Conservation (phyloP, 257 asterid species). For the Salvia hispanica region DNA sequence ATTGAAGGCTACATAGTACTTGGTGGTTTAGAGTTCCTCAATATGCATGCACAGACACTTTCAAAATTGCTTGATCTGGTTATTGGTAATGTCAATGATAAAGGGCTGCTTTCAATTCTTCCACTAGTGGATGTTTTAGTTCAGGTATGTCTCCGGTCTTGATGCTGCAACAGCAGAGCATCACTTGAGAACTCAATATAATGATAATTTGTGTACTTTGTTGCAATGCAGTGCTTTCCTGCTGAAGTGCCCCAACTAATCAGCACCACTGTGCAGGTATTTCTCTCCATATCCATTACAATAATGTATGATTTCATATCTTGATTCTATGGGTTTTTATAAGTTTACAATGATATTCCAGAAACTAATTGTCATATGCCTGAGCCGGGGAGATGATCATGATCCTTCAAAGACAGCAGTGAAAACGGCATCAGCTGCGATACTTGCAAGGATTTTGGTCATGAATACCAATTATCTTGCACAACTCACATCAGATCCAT, state of each 20-base stretch:
- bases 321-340: background rate
- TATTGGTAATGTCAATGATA: slow-evolving; percentile 83
- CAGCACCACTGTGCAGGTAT: slow-evolving; percentile 78
- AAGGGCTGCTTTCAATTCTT: slow-evolving; percentile 79
- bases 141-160: slow-evolving; percentile 63
- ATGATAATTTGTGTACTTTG: slow-evolving; percentile 32
- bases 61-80: slow-evolving; percentile 87
- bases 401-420: slow-evolving; percentile 85
- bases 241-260: slow-evolving; percentile 80
- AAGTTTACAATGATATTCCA: slow-evolving; percentile 34
- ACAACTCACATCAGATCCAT: slow-evolving; percentile 79
- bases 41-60: slow-evolving; percentile 70
- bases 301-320: background rate
- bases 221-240: slow-evolving; percentile 78
- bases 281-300: slow-evolving; percentile 17
- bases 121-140: slow-evolving; percentile 84
- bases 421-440: slow-evolving; percentile 80
- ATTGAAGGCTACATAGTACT: slow-evolving; percentile 85
- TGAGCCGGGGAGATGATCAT: slow-evolving; percentile 85
- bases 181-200: slow-evolving; percentile 16
- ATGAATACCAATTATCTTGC: slow-evolving; percentile 88
- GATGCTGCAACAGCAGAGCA: slow-evolving; percentile 23
- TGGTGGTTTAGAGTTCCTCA: slow-evolving; percentile 80
- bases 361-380: slow-evolving; percentile 80
- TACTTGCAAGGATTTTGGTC: slow-evolving; percentile 90